Conservation (phyloP, 2,329 filamentous ascomycete species). For the Raffaelea ambrosiae region DNA sequence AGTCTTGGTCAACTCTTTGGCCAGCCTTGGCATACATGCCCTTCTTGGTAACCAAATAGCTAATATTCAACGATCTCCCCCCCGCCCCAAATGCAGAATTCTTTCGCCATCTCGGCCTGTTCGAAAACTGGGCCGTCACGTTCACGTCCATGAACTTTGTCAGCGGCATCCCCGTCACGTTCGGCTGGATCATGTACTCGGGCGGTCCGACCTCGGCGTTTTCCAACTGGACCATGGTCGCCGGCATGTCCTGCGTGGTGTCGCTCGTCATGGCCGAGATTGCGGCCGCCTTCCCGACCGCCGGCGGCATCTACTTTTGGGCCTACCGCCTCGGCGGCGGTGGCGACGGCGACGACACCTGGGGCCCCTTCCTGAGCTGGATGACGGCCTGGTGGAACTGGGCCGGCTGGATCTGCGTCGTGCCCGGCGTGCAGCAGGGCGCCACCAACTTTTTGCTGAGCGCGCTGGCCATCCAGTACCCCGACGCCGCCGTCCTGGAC, state of each 20-base stretch:
- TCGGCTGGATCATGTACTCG: slow-evolving; percentile 29
- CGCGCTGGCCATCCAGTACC: slow-evolving; percentile 28
- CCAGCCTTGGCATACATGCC: no score
- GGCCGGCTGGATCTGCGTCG: slow-evolving; percentile 25
- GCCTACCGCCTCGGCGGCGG: slow-evolving; percentile 25
- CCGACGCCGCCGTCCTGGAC: slow-evolving; percentile 19
- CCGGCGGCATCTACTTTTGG: slow-evolving; percentile 30
- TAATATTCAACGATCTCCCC: no score
- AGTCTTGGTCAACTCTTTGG: no score
- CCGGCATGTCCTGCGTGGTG: slow-evolving; percentile 24
- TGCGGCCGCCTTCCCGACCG: slow-evolving; percentile 26
- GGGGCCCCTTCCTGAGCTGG: slow-evolving; percentile 28
- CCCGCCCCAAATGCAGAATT: no score
- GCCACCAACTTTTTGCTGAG: slow-evolving; percentile 29
- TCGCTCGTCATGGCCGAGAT: slow-evolving; percentile 28
- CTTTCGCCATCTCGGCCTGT: slow-evolving; percentile 24
- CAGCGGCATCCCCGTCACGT: slow-evolving; percentile 28
- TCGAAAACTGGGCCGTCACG: slow-evolving; percentile 27
- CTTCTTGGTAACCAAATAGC: no score
- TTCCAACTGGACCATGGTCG: slow-evolving; percentile 29
- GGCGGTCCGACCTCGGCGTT: slow-evolving; percentile 28
- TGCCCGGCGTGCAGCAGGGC: slow-evolving; percentile 29
- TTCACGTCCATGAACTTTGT: slow-evolving; percentile 29
- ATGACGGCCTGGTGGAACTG: slow-evolving; percentile 33
- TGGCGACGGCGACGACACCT: no score